Percentiles rank a stretch among this genome's conserved stretches.
phyloP scores from a whole-genome alignment of 805 yeast species.

The Yueomyces sinensis region DNA sequence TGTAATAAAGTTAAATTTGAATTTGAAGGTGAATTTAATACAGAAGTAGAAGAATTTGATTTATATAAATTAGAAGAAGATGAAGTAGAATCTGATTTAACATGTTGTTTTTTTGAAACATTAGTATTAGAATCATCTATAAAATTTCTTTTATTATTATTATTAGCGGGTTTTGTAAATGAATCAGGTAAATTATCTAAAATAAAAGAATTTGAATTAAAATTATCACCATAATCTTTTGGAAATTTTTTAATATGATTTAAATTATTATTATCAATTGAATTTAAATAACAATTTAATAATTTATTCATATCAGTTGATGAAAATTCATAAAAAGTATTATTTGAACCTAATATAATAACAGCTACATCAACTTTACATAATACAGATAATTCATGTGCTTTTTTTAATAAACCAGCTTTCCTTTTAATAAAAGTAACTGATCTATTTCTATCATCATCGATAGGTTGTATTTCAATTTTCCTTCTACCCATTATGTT shows the following conservation, averaged over 20 bases:
- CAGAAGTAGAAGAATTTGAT: not conserved
- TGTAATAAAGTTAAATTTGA: not conserved
- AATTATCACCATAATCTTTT: slow-evolving; percentile 52
- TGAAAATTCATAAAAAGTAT: slow-evolving; percentile 74
- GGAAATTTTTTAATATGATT: slow-evolving; percentile 34
- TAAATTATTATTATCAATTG: slow-evolving; percentile 26
- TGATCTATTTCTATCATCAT: slow-evolving; percentile 65
- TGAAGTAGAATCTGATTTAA: not conserved
- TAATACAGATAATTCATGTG: slow-evolving; percentile 56
- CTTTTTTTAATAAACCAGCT: slow-evolving; percentile 76
- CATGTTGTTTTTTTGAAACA: not conserved
- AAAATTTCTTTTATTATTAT: too few relatives aligned
- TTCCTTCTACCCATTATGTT: slow-evolving; percentile 91
- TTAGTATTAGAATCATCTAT: not conserved
- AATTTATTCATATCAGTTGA: slow-evolving; percentile 51
- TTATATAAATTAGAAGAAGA: not conserved
- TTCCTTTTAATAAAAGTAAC: slow-evolving; percentile 82
- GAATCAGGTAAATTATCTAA: slow-evolving; percentile 2
- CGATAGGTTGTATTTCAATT: slow-evolving; percentile 81
- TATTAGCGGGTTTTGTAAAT: too few relatives aligned
- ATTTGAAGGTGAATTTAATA: too few relatives aligned
- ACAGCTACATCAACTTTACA: slow-evolving; percentile 92
- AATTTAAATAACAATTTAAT: slow-evolving; percentile 25
- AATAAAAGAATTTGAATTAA: slow-evolving; percentile 24
- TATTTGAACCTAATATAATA: slow-evolving; percentile 70